Evolutionary conservation across 495 filamentous ascomycete species (phyloP), one percentile per base, ranked within the genome.

Genomic region (Trichoderma parareesei): DNA sequence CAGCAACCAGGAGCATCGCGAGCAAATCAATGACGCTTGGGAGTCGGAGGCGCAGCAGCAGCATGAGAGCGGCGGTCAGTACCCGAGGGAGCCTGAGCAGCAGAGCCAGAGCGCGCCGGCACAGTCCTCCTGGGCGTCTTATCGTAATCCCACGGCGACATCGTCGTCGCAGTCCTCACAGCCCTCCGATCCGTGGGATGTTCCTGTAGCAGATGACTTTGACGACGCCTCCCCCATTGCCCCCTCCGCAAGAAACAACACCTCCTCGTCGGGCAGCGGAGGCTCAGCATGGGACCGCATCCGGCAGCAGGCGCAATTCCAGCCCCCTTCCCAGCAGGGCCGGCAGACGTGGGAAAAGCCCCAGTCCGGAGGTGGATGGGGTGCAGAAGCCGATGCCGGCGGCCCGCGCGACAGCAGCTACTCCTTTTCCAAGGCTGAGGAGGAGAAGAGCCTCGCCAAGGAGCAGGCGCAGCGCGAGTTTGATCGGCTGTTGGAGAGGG

Each of bases 381-480:
- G 35, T 18, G 8, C 42, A 66, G 8, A 38, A 37, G 61, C 59
- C 38, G 18, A 64, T 40, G 59, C 60, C 37, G 18, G 20, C 7
- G 64, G 65, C 64, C 18, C 61, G 0, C n/a, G 71, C 2, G 79
- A 83, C 61, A 74, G 72, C 61, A 74, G 72, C 48, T 82, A 81
- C 65, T 65, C 74, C 35, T 82, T 79, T 61, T 75, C 76, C 8
- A 69, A 60, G 0, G 69, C 67, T 4, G 77, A 77, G 1, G 71
- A 74, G 60, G 78, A 80, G 38, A 71, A 72, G 27, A 63, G 72
- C 27, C 66, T 74, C 57, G 81, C 78, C n/a, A 78, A 72, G 66
- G 72, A 66, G 33, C 75, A 84, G 67, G 80, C 81, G 63, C 82
- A 85, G 72, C 76, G 69, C 62, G 78, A 82, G 43, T 84, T 85